Percentiles rank a stretch among this genome's conserved stretches.
phyloP scores from a whole-genome alignment of 2,329 filamentous ascomycete species.

The Microcyclosporella mali region DNA sequence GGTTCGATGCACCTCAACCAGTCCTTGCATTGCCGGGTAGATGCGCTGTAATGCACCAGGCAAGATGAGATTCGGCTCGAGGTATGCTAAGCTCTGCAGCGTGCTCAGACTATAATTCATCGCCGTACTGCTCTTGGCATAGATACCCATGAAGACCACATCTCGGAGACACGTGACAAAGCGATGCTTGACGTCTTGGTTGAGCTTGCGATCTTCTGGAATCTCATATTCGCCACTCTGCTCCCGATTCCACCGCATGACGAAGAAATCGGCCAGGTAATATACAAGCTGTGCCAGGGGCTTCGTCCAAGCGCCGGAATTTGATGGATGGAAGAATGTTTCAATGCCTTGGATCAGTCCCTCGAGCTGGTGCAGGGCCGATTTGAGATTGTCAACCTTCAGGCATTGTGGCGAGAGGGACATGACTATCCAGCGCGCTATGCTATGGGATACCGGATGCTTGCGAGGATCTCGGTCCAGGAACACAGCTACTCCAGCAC shows the following conservation, averaged over 20 bases:
- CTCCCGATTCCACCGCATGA: conserved; percentile 95
- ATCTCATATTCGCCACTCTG: conserved; percentile 86
- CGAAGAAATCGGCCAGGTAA: conserved; percentile 91
- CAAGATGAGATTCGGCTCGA: conserved; percentile 86
- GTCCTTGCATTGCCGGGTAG: conserved; percentile 90
- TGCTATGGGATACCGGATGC: conserved; percentile 84
- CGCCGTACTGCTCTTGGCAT: conserved; percentile 86
- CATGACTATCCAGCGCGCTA: conserved; percentile 88
- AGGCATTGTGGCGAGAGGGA: conserved; percentile 81
- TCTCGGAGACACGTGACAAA: conserved; percentile 87
- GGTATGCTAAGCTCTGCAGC: conserved; percentile 78
- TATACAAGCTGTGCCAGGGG: conserved; percentile 85
- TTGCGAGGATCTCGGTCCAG: conserved; percentile 91
- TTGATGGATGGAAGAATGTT: conserved; percentile 98
- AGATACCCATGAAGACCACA: conserved; percentile 96
- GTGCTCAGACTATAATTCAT: conserved; percentile 89
- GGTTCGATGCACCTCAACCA: conserved; percentile 95
- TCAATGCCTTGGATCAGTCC: conserved; percentile 91
- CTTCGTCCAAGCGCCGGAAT: conserved; percentile 85
- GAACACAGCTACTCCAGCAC: conserved; percentile 75
- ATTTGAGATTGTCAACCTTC: conserved; percentile 58
- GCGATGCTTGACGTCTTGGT: conserved; percentile 70
- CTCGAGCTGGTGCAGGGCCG: conserved; percentile 77
- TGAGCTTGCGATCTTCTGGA: conserved; percentile 72
- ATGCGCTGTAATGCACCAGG: conserved; percentile 92